Evolutionary conservation across 2,329 filamentous ascomycete genomes (phyloP).

Genomic region (Zopfia rhizophila): DNA sequence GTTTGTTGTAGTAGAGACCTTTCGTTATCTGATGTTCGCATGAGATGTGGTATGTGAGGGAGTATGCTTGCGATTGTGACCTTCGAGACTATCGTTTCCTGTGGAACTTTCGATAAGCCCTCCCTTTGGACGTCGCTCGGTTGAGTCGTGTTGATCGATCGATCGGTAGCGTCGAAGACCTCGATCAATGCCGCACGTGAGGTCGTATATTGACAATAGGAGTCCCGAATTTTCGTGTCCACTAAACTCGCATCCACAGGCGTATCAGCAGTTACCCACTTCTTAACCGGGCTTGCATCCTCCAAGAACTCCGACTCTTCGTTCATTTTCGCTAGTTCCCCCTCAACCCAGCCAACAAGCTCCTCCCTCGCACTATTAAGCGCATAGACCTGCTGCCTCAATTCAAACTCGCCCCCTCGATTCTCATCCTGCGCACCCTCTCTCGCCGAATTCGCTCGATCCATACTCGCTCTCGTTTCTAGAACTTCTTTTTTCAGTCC

Average conservation of each 20-base stretch:
- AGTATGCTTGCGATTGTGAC: conserved; percentile 37
- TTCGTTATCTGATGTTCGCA: conserved; percentile 36
- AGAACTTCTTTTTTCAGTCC: conserved; percentile 53
- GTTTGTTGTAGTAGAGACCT: conserved; percentile 46
- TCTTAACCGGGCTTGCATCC: conserved; percentile 45
- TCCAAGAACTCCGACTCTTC: conserved; percentile 49
- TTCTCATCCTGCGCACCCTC: conserved; percentile 24
- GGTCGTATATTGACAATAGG: conserved; percentile 45
- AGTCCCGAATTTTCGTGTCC: conserved; percentile 35
- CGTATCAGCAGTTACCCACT: conserved; percentile 9
- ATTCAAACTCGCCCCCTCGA: conserved; percentile 9
- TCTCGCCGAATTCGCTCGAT: conserved; percentile 37
- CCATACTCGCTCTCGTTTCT: conserved; percentile 44
- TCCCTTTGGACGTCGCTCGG: not conserved
- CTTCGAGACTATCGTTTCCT: too few species aligned
- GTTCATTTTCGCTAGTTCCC: conserved; percentile 56
- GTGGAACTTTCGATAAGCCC: too few species aligned
- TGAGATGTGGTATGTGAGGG: conserved; percentile 42
- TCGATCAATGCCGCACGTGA: conserved; percentile 36
- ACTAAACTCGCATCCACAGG: conserved; percentile 30
- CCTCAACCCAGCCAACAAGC: conserved; percentile 63
- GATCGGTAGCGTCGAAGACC: conserved; percentile 21
- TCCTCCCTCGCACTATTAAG: conserved; percentile 60
- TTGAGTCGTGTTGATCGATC: not conserved
- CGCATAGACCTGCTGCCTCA: conserved; percentile 49